Evolutionary conservation across 768 basidiomycete genomes (phyloP), one percentile per base, ranked within the genome.

Genomic region (Thelephora aurantiotincta): DNA sequence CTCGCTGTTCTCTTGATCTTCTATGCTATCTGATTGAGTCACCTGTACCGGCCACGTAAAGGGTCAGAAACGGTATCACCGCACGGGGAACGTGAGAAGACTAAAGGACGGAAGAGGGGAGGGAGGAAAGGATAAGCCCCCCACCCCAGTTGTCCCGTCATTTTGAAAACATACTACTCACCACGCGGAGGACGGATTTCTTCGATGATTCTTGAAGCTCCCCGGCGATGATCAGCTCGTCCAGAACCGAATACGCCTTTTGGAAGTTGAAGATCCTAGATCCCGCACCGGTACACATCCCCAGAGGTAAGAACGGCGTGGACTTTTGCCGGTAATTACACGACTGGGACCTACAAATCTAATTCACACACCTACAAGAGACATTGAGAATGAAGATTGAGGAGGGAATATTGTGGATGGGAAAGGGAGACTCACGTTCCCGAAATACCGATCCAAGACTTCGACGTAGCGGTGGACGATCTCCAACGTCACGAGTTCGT

Each of bases 211-310:
- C 94, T 64, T 91, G 87, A 55, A 98, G 67, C 64, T 98, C 94
- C 37, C 94, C 94, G 11, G 88, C 82, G 26, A 96, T 83, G 54
- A 98, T 78, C 37, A 97, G 72, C 62, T 97, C 93, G 58, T 98
- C 94, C 34, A 98, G 67, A 50, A 97, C 78, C 3, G 87, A 79
- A 60, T 91, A 96, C 1, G 93, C 94, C 62, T 91, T 88, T 60
- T 97, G 87, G 61, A 97, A 97, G 68, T 96, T 96, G 75, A 96
- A 98, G 55, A 97, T 94, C 46, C 89, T 92, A 35, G 20, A 44
- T 35, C 14, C 13, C 35, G 45, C 49, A n/a, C n/a, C n/a, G n/a
- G n/a, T n/a, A n/a, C n/a, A n/a, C n/a, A n/a, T n/a, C n/a, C 49
- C 35, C 36, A 55, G 6, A 18, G 11, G 16, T 36, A 7, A 38